Evolutionary conservation across 805 yeast species (phyloP).

Genomic region (Ogataea angusta): DNA sequence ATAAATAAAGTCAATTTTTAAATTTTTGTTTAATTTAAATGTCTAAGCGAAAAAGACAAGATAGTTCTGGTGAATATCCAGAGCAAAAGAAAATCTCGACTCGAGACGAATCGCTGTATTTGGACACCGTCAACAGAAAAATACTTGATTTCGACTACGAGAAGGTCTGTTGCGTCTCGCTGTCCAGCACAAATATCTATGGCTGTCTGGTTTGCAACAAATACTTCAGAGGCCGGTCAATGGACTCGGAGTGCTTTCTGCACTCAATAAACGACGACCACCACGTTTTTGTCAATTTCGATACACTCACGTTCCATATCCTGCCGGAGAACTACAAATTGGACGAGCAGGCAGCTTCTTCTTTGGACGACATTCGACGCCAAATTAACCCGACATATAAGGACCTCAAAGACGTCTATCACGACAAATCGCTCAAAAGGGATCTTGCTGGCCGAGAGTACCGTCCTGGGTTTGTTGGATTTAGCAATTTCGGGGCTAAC

Average conservation of each 20-base stretch:
- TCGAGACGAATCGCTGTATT: constrained; percentile 25
- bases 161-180: constrained; percentile 59
- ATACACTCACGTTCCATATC: constrained; percentile 45
- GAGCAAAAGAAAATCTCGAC: not conserved
- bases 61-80: not conserved
- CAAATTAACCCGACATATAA: constrained; percentile 52
- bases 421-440: constrained; percentile 18
- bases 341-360: constrained; percentile 25
- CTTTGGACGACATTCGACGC: constrained; percentile 50
- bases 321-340: constrained; percentile 62
- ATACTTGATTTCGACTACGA: constrained; percentile 67
- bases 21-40: not conserved
- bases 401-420: constrained; percentile 33
- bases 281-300: constrained; percentile 58
- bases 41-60: constrained; percentile 1
- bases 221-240: constrained; percentile 65
- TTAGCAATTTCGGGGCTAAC: constrained; percentile 50
- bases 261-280: constrained; percentile 65
- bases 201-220: constrained; percentile 75
- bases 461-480: constrained; percentile 62
- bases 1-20: not conserved
- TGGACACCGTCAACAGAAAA: constrained; percentile 42
- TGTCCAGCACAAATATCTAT: constrained; percentile 60
- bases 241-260: constrained; percentile 59
- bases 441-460: constrained; percentile 49